These are phyloP conservation scores for Fremontodendron californicum DNA, from an alignment of 345 rosid species.

Conservation along the genomic window DNA sequence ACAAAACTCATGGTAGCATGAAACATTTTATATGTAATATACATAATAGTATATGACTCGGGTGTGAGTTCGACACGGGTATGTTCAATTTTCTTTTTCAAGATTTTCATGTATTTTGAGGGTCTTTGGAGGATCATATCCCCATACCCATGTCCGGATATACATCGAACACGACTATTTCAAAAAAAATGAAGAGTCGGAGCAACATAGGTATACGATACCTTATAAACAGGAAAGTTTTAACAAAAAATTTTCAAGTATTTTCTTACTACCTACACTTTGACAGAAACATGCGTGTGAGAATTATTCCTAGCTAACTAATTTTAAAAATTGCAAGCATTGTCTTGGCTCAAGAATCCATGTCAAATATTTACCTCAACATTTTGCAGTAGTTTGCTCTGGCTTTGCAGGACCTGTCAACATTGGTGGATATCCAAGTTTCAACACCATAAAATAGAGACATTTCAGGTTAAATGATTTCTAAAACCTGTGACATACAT, in stretches of 20 bases:
- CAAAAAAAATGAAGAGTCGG: too few relatives aligned
- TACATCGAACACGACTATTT: too few relatives aligned
- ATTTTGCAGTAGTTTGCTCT: slow-evolving; percentile 2
- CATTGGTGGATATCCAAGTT: background rate
- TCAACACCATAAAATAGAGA: background rate
- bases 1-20: background rate
- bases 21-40: background rate
- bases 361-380: slow-evolving; percentile 4
- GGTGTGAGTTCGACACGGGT: too few relatives aligned
- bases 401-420: background rate
- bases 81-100: too few relatives aligned
- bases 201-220: background rate
- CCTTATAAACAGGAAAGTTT: background rate
- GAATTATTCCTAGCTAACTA: background rate
- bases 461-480: background rate
- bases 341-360: background rate
- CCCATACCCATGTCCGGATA: too few relatives aligned
- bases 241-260: background rate
- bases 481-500: background rate
- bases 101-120: too few relatives aligned
- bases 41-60: too few relatives aligned
- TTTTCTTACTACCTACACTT: background rate
- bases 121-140: too few relatives aligned
- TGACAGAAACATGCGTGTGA: background rate
- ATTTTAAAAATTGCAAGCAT: background rate